Base-by-base conservation (phyloP, 2,329 filamentous ascomycete genomes). In the Lecanoromycetidae sp. region DNA sequence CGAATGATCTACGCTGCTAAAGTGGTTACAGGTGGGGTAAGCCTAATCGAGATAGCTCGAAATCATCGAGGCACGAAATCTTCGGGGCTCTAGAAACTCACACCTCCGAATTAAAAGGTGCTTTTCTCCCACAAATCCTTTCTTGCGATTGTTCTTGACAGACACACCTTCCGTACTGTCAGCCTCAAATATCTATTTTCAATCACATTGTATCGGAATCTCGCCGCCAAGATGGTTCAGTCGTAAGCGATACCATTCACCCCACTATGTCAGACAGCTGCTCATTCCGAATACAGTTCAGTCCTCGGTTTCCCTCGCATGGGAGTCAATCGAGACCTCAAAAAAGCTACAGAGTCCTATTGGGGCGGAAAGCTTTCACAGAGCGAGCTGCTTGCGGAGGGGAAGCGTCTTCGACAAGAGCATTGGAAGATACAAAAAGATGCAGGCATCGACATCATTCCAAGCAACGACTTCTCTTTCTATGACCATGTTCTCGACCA, bases 341-440 rank as follows among this genome's bases (percentile, higher is more conserved):
- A 98, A 84, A 98, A 98, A 82, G 91, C 91, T 65, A 98, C 88
- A 58, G 91, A 98, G 73, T 87, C 90, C 68, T 98, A 82, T 73
- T 98, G 91, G 91, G 83, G 74, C 63, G 90, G 84, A 69, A 98
- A 96, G 77, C 76, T 94, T 68, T 88, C 86, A 55, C 86, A 88
- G 65, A 79, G 84, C 55, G 87, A 94, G 54, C 86, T 98, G 59
- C 76, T 96, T 58, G 77, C 80, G 53, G 91, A 96, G 80, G 91
- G 84, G 68, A 96, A 96, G 85, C 81, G 87, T 67, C 86, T 98
- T 52, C 85, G 91, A 75, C 77, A 88, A 58, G 87, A 83, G 63
- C 91, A 98, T 80, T 98, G 91, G 91, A 87, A 94, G 75, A 94
- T 98, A 72, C 91, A 98, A 77, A 90, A 98, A 78, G 81, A 93